phyloP scores from a whole-genome alignment of 2,329 filamentous ascomycete species.

The Aspergillus caelatus region DNA sequence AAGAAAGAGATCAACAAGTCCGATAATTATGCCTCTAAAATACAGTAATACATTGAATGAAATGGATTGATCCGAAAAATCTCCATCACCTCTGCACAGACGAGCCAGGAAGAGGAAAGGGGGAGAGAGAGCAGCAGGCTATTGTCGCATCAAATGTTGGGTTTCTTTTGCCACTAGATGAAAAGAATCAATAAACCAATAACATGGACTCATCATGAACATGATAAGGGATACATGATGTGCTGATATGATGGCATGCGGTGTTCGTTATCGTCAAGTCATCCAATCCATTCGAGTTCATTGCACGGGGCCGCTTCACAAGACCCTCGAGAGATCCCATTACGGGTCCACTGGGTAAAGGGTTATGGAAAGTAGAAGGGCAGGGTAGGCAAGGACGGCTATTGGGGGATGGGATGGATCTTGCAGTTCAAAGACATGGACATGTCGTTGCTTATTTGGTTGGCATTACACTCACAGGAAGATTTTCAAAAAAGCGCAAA shows the following conservation, averaged over 20 bases:
- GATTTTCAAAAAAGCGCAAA: conserved; percentile 26
- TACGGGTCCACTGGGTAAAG: background rate
- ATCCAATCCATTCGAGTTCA: background rate
- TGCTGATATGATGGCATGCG: background rate
- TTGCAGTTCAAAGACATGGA: conserved; percentile 24
- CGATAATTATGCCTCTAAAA: conserved; percentile 2
- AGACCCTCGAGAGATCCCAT: background rate
- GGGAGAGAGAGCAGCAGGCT: background rate
- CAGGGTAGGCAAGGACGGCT: background rate
- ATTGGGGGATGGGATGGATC: conserved; percentile 13
- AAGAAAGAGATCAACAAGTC: background rate
- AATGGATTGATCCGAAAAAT: background rate
- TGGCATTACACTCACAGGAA: conserved; percentile 35
- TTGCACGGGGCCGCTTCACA: background rate
- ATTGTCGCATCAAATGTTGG: background rate
- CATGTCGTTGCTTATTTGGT: conserved; percentile 34
- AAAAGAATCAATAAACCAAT: background rate
- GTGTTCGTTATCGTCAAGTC: background rate
- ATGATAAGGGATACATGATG: background rate
- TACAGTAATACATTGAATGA: conserved; percentile 3
- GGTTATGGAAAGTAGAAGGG: background rate
- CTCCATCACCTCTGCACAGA: background rate
- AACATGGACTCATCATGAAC: background rate
- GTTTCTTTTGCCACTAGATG: background rate
- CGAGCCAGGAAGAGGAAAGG: background rate